A percentile compares a stretch with the other conserved stretches of the same genome.
These are phyloP conservation scores for Exserohilum turcica DNA, from an alignment of 2,329 filamentous ascomycete species.

Conservation along the genomic window DNA sequence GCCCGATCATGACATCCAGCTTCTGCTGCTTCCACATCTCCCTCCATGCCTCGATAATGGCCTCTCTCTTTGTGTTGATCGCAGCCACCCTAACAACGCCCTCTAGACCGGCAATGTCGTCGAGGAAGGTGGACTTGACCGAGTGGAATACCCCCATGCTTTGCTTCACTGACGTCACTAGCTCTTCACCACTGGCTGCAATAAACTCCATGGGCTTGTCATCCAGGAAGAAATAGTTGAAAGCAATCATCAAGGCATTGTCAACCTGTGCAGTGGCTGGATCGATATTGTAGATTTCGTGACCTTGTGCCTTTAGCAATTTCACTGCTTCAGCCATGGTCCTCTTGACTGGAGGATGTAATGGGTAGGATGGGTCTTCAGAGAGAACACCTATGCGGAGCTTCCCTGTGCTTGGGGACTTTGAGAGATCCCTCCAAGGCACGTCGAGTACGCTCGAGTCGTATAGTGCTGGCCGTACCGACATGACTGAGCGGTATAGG, in stretches of 20 bases:
- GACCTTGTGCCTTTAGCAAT: slow-evolving; percentile 5
- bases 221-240: slow-evolving; percentile 6
- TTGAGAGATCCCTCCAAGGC: slow-evolving; percentile 1
- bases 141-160: neutral
- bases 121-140: neutral
- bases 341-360: slow-evolving; percentile 12
- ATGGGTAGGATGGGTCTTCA: slow-evolving; percentile 6
- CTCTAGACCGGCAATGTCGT: neutral
- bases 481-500: slow-evolving; percentile 3
- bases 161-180: slow-evolving; percentile 3
- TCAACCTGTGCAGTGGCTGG: slow-evolving; percentile 1
- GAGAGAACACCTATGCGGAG: slow-evolving; percentile 7
- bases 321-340: slow-evolving; percentile 1
- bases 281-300: slow-evolving; percentile 1
- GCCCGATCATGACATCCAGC: slow-evolving; percentile 6
- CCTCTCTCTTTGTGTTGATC: slow-evolving; percentile 7
- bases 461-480: slow-evolving; percentile 4
- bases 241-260: neutral
- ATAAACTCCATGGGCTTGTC: neutral
- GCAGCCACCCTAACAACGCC: slow-evolving; percentile 3
- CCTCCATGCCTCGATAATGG: slow-evolving; percentile 4
- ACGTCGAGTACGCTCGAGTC: slow-evolving; percentile 6
- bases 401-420: neutral
- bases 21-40: slow-evolving; percentile 5
- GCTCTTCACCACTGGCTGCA: slow-evolving; percentile 1